Percentiles rank a stretch among this genome's conserved stretches.
Conservation (phyloP, 805 yeast species). For the Hanseniaspora valbyensis region DNA sequence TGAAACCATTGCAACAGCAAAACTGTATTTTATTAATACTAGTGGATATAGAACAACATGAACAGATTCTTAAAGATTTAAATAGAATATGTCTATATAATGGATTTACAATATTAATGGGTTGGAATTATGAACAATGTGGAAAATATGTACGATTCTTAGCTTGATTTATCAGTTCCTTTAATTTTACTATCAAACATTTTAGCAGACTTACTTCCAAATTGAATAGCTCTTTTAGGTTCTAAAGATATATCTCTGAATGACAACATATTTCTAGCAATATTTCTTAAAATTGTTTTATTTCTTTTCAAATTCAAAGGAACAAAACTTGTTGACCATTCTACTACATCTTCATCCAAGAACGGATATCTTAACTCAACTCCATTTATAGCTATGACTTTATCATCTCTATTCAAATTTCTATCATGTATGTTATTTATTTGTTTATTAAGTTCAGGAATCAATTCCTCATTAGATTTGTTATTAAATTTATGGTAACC, state of each 20-base stretch:
- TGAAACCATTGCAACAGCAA: slow-evolving; percentile 35
- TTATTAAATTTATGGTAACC: slow-evolving; percentile 79
- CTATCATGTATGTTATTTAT: slow-evolving; percentile 63
- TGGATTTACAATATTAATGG: slow-evolving; percentile 34
- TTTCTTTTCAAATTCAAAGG: slow-evolving; percentile 40
- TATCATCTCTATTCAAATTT: slow-evolving; percentile 84
- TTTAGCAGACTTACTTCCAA: slow-evolving; percentile 92
- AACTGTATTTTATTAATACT: slow-evolving; percentile 49
- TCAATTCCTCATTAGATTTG: slow-evolving; percentile 36
- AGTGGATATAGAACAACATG: slow-evolving; percentile 54
- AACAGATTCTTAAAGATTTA: slow-evolving; percentile 33
- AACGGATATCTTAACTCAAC: slow-evolving; percentile 85
- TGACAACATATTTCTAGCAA: slow-evolving; percentile 42
- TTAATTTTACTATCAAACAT: slow-evolving; percentile 63
- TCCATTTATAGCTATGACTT: slow-evolving; percentile 77
- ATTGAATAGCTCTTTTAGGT: slow-evolving; percentile 88
- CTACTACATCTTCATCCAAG: slow-evolving; percentile 52
- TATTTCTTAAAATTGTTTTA: slow-evolving; percentile 49
- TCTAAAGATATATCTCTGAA: slow-evolving; percentile 54
- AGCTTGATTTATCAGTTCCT: slow-evolving; percentile 51
- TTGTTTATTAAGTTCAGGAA: slow-evolving; percentile 55
- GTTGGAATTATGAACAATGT: slow-evolving; percentile 44
- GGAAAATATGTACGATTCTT: slow-evolving; percentile 35
- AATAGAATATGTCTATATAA: slow-evolving; percentile 33
- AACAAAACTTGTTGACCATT: slow-evolving; percentile 36